Evolutionary conservation across 202 grass and related monocot species (phyloP).

Genomic region (Dendrocalamus latiflorus): DNA sequence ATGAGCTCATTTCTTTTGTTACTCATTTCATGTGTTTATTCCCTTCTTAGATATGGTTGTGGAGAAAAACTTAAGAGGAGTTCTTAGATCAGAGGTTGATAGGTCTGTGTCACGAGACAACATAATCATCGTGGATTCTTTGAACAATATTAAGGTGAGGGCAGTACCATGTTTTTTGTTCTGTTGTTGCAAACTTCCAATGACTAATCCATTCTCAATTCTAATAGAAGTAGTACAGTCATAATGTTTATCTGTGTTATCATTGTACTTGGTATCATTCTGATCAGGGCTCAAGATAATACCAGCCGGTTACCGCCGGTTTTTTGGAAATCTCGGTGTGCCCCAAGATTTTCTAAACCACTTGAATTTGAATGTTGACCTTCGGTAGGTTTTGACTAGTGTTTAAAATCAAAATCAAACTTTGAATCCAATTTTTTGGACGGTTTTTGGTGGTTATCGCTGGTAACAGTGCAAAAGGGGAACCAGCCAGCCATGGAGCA

Average conservation of each 20-base stretch:
- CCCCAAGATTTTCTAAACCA: neutral
- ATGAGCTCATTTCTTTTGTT: neutral
- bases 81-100: slow-evolving; percentile 94
- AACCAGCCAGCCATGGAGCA: too few relatives aligned
- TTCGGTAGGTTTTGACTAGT: too few relatives aligned
- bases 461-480: neutral
- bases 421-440: neutral
- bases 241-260: neutral
- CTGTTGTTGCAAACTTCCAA: neutral
- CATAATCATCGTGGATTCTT: slow-evolving; percentile 84
- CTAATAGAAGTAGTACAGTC: neutral
- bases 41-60: slow-evolving; percentile 68
- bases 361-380: neutral
- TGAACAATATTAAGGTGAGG: slow-evolving; percentile 95
- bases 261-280: neutral
- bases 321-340: neutral
- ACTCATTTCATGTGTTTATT: neutral
- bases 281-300: neutral
- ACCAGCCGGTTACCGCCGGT: too few relatives aligned
- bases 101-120: slow-evolving; percentile 68
- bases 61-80: slow-evolving; percentile 90
- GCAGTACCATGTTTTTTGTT: neutral
- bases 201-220: neutral
- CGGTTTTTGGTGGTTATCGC: neutral
- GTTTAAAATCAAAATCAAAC: neutral